Percentiles rank a stretch among this genome's conserved stretches.
These are phyloP conservation scores for Fraxinus sp. DNA, from an alignment of 305 asterid species.

Conservation along the genomic window DNA sequence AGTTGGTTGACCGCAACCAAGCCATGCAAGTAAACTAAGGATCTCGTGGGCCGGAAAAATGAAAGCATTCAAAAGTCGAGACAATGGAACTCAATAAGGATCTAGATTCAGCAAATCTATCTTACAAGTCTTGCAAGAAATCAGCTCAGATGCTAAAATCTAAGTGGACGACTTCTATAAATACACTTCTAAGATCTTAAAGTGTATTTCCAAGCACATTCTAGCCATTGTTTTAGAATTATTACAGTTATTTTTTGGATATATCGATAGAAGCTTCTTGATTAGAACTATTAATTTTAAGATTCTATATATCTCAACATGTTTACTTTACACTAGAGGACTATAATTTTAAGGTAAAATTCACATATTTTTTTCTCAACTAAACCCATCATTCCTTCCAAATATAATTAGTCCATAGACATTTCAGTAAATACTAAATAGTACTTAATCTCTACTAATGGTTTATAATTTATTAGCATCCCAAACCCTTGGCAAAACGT, in stretches of 20 bases:
- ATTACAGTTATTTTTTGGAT: neutral
- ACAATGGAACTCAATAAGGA: neutral
- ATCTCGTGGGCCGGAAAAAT: neutral
- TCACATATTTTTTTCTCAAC: neutral
- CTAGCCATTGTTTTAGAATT: neutral
- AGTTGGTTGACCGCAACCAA: neutral
- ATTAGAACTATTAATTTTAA: neutral
- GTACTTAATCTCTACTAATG: neutral
- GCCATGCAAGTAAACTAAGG: slow-evolving; percentile 1
- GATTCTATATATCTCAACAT: neutral
- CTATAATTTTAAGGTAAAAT: neutral
- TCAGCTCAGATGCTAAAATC: neutral
- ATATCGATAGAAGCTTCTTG: neutral
- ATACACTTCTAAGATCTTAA: neutral
- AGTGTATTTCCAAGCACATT: neutral
- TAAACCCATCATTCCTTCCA: neutral
- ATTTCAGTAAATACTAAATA: neutral
- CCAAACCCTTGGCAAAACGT: neutral
- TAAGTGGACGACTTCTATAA: neutral
- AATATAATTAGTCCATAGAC: neutral
- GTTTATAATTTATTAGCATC: slow-evolving; percentile 1
- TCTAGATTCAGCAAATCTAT: neutral
- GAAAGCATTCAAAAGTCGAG: neutral
- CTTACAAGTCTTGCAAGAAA: neutral
- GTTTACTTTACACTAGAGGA: neutral